Evolutionary conservation across 176 grass and related monocot species (phyloP).

Genomic region (Carex cristatella): DNA sequence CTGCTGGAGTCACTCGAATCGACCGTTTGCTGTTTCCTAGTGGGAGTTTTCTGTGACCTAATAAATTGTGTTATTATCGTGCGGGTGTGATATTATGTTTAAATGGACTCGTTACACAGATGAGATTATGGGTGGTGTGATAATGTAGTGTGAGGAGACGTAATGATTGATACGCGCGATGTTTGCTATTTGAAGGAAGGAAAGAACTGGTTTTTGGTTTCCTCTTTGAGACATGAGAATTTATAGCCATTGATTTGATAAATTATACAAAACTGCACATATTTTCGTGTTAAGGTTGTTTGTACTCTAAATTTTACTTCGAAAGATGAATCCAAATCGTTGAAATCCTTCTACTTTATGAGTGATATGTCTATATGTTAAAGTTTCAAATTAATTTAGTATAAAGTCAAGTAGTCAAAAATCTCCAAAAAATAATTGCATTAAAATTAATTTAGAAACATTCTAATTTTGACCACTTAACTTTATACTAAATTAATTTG

Average conservation of each 20-base stretch:
- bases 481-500: no score
- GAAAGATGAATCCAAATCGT: no score
- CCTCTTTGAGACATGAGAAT: not conserved
- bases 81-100: not conserved
- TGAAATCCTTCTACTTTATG: no score
- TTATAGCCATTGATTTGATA: not conserved
- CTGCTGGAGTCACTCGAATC: not conserved
- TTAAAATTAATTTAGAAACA: no score
- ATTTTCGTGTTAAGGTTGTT: not conserved
- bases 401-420: no score
- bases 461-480: no score
- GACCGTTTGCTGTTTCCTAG: not conserved
- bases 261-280: not conserved
- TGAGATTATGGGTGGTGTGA: not conserved
- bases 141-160: not conserved
- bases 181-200: not conserved
- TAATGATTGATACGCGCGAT: constrained; percentile 1
- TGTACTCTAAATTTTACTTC: no score
- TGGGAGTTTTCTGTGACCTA: not conserved
- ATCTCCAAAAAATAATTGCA: no score
- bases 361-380: no score
- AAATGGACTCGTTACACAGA: not conserved
- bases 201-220: not conserved
- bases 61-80: not conserved
- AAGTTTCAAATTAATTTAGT: no score